Evolutionary conservation across 176 grass and related monocot species (phyloP), one percentile per base, ranked within the genome.

Genomic region (Raddia guianensis): DNA sequence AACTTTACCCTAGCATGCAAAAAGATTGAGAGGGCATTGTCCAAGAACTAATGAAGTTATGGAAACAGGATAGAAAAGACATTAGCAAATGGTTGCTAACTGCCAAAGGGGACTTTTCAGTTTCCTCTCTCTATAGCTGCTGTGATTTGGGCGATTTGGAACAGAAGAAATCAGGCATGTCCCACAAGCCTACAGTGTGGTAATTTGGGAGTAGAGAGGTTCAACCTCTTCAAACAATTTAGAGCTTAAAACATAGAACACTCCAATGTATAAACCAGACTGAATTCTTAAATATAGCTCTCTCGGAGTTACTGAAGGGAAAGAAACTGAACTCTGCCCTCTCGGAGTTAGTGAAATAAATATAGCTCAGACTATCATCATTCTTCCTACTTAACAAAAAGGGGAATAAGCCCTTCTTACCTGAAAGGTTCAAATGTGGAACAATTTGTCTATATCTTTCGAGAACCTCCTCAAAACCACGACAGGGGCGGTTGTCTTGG

Each of bases 391-490:
- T 49, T 48, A 48, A 80, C 5, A 18, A 63, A 70, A 51, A 3
- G 34, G 45, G 18, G 8, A 27, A 49, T 0, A 33, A 37, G 62
- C 10, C 19, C 13, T 80, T 63, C 11, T 55, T 74, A 98, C 92
- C 95, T 93, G 95, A 95, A 87, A 98, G 90, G 27, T 86, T 87
- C 78, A 95, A 91, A 70, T 98, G 86, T 68, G 95, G 92, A 76
- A 88, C 84, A 27, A 98, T 90, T 66, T 87, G 68, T 51, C 78
- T 84, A 68, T 98, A 98, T 89, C 95, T 89, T 67, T 21, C 27
- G 82, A 98, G 92, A 85, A 84, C 95, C 62, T 95, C 95, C 86
- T 95, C 95, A 84, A 98, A 98, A 71, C 95, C 95, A 87, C 7
- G 37, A 77, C 92, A 95, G 59, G 88, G 86, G 33, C 42, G 86